Evolutionary conservation across 352 stramenopile species (phyloP), one percentile per base, ranked within the genome.

Genomic region (Globisporangium cystogenes): DNA sequence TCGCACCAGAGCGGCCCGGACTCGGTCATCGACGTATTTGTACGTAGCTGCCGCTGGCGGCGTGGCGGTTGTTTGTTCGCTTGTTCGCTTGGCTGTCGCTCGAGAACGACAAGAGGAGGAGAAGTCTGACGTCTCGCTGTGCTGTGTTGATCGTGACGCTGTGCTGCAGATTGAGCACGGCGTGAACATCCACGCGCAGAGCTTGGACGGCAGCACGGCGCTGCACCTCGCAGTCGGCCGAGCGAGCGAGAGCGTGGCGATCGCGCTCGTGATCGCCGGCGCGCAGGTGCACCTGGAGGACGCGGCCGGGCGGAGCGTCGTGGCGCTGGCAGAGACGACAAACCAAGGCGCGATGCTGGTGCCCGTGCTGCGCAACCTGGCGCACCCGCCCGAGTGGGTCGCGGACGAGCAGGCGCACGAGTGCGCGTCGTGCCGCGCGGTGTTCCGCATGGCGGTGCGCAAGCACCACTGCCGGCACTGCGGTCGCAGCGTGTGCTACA

Each of bases 381-480:
- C 80, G 0, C 64, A 67, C 27, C 51, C 70, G 0, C 84, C 84
- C 4, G 73, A 88, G 27, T 87, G 67, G 69, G 60, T 87, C 18
- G 62, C 76, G 1, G 82, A 94, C 57, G 82, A 91, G 48, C 73
- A 90, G 56, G 70, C 73, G 15, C 57, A 65, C 2, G 80, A 92
- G 48, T 94, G 84, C 43, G 79, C 80, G 20, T 87, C 79, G 2
- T 94, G 84, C 47, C 80, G 86, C 43, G 62, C 76, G 10, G 63
- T 67, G 0, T 94, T 94, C 60, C 77, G 80, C 21, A 64, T 94
- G 33, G 81, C 84, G 31, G 90, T 92, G 77, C 82, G 84, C 31
- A 90, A 87, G 53, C 80, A 94, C 58, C 78, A 91, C 58, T 94
- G 84, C 42, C 77, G 76, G 16, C 84, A 94, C 50, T 94, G 84